Evolutionary conservation across 2,329 filamentous ascomycete genomes (phyloP).

Genomic region (Thelonectria rubi): DNA sequence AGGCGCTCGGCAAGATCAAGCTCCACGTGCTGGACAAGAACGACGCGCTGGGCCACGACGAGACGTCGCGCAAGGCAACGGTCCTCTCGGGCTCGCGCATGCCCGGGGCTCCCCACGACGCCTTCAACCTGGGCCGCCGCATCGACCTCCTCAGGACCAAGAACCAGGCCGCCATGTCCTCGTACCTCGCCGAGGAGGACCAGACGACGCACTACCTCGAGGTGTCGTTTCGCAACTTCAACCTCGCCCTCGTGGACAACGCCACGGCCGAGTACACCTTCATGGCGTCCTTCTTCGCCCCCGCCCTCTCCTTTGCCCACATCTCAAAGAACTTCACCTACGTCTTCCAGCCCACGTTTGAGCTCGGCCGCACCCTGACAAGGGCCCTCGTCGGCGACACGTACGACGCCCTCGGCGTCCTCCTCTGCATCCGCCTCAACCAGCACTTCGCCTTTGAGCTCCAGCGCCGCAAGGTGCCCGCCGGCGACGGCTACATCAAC

Average conservation of each 20-base stretch:
- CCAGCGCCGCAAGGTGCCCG: constrained; percentile 88
- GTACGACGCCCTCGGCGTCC: constrained; percentile 84
- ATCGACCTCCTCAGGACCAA: constrained; percentile 81
- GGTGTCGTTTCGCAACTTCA: constrained; percentile 91
- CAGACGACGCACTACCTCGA: constrained; percentile 87
- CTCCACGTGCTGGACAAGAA: constrained; percentile 84
- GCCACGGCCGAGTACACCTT: constrained; percentile 95
- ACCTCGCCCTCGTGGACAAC: constrained; percentile 92
- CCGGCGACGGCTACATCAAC: constrained; percentile 91
- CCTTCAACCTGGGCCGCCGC: constrained; percentile 87
- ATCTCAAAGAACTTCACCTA: constrained; percentile 86
- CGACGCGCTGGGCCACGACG: constrained; percentile 84
- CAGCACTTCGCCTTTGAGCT: constrained; percentile 95
- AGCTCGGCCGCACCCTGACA: constrained; percentile 80
- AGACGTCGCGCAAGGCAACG: constrained; percentile 70
- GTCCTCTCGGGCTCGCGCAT: constrained; percentile 59
- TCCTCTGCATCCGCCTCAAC: constrained; percentile 92
- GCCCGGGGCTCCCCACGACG: constrained; percentile 75
- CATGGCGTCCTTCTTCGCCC: constrained; percentile 87
- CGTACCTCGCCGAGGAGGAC: constrained; percentile 92
- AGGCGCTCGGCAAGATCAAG: constrained; percentile 84
- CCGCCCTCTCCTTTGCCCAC: constrained; percentile 76
- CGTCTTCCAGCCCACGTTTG: constrained; percentile 89
- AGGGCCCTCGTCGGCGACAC: constrained; percentile 79
- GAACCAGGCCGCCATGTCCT: constrained; percentile 80